phyloP scores from a whole-genome alignment of 1,139 yeast species.

The Saccharomyces hybrid region DNA sequence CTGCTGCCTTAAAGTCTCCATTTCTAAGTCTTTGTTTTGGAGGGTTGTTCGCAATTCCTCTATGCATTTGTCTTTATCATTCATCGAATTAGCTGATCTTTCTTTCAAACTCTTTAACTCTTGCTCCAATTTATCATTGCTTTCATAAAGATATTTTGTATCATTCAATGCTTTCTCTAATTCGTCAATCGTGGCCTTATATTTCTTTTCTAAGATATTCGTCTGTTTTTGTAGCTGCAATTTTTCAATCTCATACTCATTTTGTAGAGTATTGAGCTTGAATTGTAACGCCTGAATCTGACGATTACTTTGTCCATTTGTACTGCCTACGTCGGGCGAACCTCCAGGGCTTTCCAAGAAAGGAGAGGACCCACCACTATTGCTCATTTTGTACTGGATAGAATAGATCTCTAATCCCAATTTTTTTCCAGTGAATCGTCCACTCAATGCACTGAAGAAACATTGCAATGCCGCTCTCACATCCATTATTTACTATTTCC shows the following conservation, averaged over 20 bases:
- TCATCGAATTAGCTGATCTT: conserved; percentile 21
- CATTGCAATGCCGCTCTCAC: neutral
- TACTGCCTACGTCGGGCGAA: conserved; percentile 7
- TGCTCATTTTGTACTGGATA: conserved; percentile 12
- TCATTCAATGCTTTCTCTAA: conserved; percentile 23
- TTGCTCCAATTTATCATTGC: conserved; percentile 31
- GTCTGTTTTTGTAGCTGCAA: conserved; percentile 22
- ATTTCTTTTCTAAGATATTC: conserved; percentile 20
- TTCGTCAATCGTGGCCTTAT: conserved; percentile 23
- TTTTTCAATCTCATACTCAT: conserved; percentile 26
- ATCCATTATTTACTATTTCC: neutral
- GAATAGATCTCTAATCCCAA: neutral
- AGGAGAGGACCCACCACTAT: conserved; percentile 40
- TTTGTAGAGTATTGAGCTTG: conserved; percentile 21
- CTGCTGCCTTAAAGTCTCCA: conserved; percentile 16
- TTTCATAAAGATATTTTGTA: conserved; percentile 33
- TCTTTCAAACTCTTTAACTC: conserved; percentile 31
- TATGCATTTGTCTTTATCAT: conserved; percentile 21
- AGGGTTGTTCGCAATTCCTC: conserved; percentile 14
- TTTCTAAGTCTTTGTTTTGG: conserved; percentile 11
- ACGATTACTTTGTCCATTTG: conserved; percentile 12
- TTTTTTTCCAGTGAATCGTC: neutral
- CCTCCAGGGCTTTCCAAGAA: conserved; percentile 38
- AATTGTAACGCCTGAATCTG: conserved; percentile 21
- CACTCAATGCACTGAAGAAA: neutral